Evolutionary conservation across 371 early-diverging fungal genomes (phyloP).

Genomic region (Rhizopus arrhizus): DNA sequence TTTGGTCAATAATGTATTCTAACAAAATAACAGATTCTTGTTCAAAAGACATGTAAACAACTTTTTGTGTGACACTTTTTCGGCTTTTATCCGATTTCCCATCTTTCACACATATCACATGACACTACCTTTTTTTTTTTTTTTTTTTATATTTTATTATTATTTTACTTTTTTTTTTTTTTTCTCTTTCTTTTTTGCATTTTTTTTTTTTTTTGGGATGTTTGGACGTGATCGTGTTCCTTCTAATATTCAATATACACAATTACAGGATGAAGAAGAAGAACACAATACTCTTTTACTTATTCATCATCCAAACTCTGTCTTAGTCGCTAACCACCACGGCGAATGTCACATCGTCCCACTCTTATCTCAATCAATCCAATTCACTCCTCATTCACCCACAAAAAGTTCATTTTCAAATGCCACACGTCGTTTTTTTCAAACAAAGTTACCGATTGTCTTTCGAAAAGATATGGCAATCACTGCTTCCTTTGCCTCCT

Average conservation of each 20-base stretch:
- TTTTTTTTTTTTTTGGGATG: constrained; percentile 16
- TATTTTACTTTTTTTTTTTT: constrained; percentile 1
- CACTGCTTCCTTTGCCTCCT: constrained; percentile 33
- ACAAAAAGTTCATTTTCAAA: constrained; percentile 28
- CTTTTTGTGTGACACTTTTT: neutral
- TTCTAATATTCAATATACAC: constrained; percentile 31
- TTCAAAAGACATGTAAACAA: neutral
- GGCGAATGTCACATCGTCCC: constrained; percentile 34
- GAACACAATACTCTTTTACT: constrained; percentile 34
- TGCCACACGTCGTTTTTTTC: constrained; percentile 39
- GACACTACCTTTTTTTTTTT: neutral
- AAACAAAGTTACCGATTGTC: constrained; percentile 40
- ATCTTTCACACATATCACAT: neutral
- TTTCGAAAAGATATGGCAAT: constrained; percentile 31
- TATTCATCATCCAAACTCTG: constrained; percentile 41
- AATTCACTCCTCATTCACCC: constrained; percentile 22
- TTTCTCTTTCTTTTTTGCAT: neutral
- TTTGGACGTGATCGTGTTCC: constrained; percentile 26
- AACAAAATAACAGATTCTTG: neutral
- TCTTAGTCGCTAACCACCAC: constrained; percentile 36
- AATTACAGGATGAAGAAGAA: constrained; percentile 39
- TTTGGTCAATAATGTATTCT: neutral
- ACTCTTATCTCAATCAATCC: constrained; percentile 21
- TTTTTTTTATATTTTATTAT: constrained; percentile 7
- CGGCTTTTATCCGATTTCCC: constrained; percentile 2